Evolutionary conservation across 176 grass and related monocot genomes (phyloP).

Genomic region (bread wheat (Triticum aestivum)): IWGSC_CS_RefSeq_v2.1 NC_057806.1:428641193-428641692

Average conservation of each 20-base stretch:
- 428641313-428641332: neutral
- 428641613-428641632: slow-evolving; percentile 19
- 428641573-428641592: slow-evolving; percentile 39
- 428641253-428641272: neutral
- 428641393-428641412: slow-evolving; percentile 6
- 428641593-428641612: neutral
- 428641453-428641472: neutral
- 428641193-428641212: neutral
- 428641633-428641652: slow-evolving; percentile 17
- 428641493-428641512: slow-evolving; percentile 33
- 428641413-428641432: slow-evolving; percentile 28
- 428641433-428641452: neutral
- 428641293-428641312: neutral
- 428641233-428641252: neutral
- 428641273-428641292: neutral
- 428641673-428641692: slow-evolving; percentile 32
- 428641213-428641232: neutral
- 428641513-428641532: slow-evolving; percentile 36
- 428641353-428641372: slow-evolving; percentile 42
- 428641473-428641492: slow-evolving; percentile 29
- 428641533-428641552: slow-evolving; percentile 20
- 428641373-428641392: slow-evolving; percentile 27
- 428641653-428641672: slow-evolving; percentile 43
- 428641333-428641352: neutral
- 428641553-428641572: slow-evolving; percentile 33